A percentile compares a stretch with the other conserved stretches of the same genome.
These are phyloP conservation scores for Termitomyces sp. DNA, from an alignment of 768 basidiomycete species.

Conservation along the genomic window DNA sequence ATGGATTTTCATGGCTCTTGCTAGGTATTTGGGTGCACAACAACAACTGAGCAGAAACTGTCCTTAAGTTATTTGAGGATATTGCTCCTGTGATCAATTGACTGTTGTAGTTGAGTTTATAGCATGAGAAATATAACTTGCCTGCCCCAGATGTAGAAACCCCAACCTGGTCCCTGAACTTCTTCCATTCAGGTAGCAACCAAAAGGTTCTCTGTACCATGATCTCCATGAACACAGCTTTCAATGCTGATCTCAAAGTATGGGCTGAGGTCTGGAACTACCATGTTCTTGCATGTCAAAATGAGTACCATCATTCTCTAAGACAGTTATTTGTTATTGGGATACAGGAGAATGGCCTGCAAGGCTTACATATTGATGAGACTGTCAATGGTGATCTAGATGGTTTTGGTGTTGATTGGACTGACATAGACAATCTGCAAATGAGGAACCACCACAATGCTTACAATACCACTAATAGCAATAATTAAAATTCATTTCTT, in stretches of 20 bases:
- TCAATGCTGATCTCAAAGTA: slow-evolving; percentile 23
- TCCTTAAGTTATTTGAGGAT: no score
- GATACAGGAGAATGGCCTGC: slow-evolving; percentile 23
- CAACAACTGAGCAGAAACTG: no score
- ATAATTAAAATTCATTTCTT: background rate
- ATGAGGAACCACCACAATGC: slow-evolving; percentile 10
- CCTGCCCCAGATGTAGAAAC: slow-evolving; percentile 34
- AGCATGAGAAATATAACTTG: background rate
- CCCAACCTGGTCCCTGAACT: slow-evolving; percentile 13
- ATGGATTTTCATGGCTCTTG: no score
- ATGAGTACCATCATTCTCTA: slow-evolving; percentile 15
- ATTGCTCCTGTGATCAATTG: slow-evolving; percentile 18
- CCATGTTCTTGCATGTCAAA: slow-evolving; percentile 19
- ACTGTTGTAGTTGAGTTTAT: no score
- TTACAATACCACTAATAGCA: background rate
- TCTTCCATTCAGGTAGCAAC: slow-evolving; percentile 26
- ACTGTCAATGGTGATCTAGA: slow-evolving; percentile 10
- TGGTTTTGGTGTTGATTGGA: slow-evolving; percentile 22
- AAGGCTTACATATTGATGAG: slow-evolving; percentile 15
- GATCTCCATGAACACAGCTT: slow-evolving; percentile 26
- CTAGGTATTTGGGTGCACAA: no score
- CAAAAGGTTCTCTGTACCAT: slow-evolving; percentile 26
- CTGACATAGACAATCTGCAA: slow-evolving; percentile 7
- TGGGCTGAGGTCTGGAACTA: slow-evolving; percentile 31
- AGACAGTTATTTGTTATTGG: slow-evolving; percentile 25